phyloP scores from a whole-genome alignment of 805 yeast genomes.

The Pichia membranifaciens region DNA sequence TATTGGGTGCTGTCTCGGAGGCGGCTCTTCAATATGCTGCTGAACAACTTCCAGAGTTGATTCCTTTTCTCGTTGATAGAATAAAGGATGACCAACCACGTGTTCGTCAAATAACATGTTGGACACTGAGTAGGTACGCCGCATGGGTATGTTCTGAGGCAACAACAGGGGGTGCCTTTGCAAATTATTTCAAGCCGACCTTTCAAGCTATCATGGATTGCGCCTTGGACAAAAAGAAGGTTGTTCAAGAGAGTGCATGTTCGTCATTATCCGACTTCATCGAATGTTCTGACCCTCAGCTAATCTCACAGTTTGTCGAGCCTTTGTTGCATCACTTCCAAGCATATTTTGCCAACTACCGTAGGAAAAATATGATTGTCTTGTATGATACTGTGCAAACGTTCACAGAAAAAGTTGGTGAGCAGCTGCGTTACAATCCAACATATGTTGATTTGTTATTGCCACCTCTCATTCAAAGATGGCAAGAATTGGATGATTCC shows the following conservation, averaged over 20 bases:
- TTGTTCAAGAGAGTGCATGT: slow-evolving; percentile 94
- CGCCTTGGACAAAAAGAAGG: slow-evolving; percentile 76
- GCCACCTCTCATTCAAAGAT: slow-evolving; percentile 77
- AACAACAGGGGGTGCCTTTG: slow-evolving; percentile 51
- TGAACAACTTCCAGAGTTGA: slow-evolving; percentile 68
- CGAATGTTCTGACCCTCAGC: slow-evolving; percentile 61
- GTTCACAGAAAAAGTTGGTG: slow-evolving; percentile 71
- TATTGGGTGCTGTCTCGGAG: slow-evolving; percentile 91
- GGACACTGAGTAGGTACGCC: slow-evolving; percentile 88
- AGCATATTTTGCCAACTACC: slow-evolving; percentile 69
- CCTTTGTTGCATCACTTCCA: slow-evolving; percentile 67
- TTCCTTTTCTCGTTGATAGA: slow-evolving; percentile 81
- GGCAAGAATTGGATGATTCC: slow-evolving; percentile 70
- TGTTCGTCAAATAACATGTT: slow-evolving; percentile 89
- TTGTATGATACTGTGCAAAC: slow-evolving; percentile 90
- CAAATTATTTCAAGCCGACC: slow-evolving; percentile 69
- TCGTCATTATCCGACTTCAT: slow-evolving; percentile 79
- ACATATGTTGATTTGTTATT: slow-evolving; percentile 55
- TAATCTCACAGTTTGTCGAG: slow-evolving; percentile 57
- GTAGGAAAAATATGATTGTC: slow-evolving; percentile 72
- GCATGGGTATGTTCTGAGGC: slow-evolving; percentile 76
- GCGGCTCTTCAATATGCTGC: slow-evolving; percentile 73
- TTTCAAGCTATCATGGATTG: slow-evolving; percentile 70
- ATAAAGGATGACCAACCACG: slow-evolving; percentile 71
- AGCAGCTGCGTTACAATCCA: slow-evolving; percentile 46